Conservation (phyloP, 2,329 filamentous ascomycete genomes). For the Talaromyces rugulosus region DNA sequence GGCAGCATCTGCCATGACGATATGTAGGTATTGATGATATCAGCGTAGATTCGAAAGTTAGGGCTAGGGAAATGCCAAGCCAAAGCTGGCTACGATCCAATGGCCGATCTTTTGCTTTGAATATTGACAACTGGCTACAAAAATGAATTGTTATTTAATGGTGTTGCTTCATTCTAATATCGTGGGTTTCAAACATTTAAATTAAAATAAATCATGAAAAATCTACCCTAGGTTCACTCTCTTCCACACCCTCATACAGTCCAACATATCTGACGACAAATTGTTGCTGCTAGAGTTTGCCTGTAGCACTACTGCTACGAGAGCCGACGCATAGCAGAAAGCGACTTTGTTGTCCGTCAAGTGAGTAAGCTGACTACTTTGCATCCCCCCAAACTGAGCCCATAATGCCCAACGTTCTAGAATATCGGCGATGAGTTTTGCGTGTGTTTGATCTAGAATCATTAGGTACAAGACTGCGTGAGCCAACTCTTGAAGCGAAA, state of each 20-base stretch:
- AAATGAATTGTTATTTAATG: background rate
- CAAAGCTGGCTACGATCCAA: too few species aligned
- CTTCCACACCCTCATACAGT: conserved; percentile 26
- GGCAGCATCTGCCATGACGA: background rate
- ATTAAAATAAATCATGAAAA: background rate
- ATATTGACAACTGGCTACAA: background rate
- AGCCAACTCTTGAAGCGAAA: conserved; percentile 18
- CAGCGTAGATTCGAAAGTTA: background rate
- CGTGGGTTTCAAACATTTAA: background rate
- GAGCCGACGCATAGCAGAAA: conserved; percentile 24
- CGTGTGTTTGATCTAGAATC: conserved; percentile 20
- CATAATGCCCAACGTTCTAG: conserved; percentile 25
- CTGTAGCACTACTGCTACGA: conserved; percentile 21
- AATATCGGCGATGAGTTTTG: conserved; percentile 19
- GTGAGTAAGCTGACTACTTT: conserved; percentile 19
- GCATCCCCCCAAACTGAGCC: conserved; percentile 23
- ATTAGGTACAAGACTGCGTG: conserved; percentile 25
- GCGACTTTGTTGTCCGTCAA: conserved; percentile 19
- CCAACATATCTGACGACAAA: conserved; percentile 24
- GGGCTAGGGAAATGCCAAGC: background rate
- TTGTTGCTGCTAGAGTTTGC: conserved; percentile 16
- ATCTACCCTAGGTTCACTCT: conserved; percentile 25
- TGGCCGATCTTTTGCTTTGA: background rate
- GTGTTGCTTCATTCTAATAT: background rate
- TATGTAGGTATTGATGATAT: background rate